These are phyloP conservation scores for Fusarium keratoplasticum DNA, from an alignment of 2,329 filamentous ascomycete genomes.

Conservation along the genomic window DNA sequence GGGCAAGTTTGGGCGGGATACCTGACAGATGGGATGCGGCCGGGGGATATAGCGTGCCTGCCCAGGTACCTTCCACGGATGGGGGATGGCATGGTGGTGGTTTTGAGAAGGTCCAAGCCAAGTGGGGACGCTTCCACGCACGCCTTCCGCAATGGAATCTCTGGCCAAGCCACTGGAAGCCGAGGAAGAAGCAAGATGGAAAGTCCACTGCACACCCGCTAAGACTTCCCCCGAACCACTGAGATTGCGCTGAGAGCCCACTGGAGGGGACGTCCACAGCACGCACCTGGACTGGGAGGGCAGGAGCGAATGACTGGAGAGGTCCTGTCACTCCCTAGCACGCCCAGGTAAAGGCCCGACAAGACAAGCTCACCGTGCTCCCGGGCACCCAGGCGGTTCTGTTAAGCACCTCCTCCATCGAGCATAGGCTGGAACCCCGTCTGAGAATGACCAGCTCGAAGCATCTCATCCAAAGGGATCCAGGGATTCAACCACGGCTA, in stretches of 20 bases:
- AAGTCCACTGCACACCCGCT: slow-evolving; percentile 41
- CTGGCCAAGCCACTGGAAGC: slow-evolving; percentile 45
- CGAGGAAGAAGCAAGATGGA: slow-evolving; percentile 44
- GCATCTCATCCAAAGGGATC: slow-evolving; percentile 10
- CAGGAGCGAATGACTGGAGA: slow-evolving; percentile 14
- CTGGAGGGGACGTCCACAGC: neutral
- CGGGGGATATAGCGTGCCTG: slow-evolving; percentile 35
- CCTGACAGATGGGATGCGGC: slow-evolving; percentile 35
- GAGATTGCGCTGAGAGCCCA: slow-evolving; percentile 1
- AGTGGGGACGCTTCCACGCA: slow-evolving; percentile 29
- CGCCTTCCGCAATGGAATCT: slow-evolving; percentile 37
- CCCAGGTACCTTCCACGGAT: slow-evolving; percentile 23
- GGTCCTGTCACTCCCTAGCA: slow-evolving; percentile 24
- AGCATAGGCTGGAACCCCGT: slow-evolving; percentile 29
- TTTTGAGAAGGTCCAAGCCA: slow-evolving; percentile 35
- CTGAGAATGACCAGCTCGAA: slow-evolving; percentile 12
- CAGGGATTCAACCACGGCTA: slow-evolving; percentile 22
- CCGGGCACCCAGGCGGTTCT: slow-evolving; percentile 22
- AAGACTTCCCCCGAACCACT: slow-evolving; percentile 24
- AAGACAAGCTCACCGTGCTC: slow-evolving; percentile 19
- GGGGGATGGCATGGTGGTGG: slow-evolving; percentile 31
- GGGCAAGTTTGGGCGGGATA: slow-evolving; percentile 38
- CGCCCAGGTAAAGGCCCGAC: slow-evolving; percentile 26
- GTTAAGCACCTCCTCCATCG: slow-evolving; percentile 42
- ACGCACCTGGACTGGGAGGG: slow-evolving; percentile 17